Evolutionary conservation across 176 grass and related monocot species (phyloP).

Genomic region (Musa acuminata): DNA sequence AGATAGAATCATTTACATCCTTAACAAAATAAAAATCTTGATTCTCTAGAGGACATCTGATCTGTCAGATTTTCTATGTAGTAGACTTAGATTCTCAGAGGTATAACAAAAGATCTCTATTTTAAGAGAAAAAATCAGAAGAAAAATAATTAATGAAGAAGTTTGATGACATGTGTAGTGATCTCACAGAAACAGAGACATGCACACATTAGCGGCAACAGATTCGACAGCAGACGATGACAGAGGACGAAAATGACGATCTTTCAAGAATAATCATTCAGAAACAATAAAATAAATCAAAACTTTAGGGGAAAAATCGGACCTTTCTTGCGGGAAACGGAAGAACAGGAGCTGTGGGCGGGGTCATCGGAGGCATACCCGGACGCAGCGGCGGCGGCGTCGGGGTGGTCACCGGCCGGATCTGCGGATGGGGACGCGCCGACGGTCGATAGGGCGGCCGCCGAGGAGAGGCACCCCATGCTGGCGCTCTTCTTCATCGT

Average conservation of each 20-base stretch:
- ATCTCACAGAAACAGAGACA: neutral
- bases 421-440: constrained; percentile 26
- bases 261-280: neutral
- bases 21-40: neutral
- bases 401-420: neutral
- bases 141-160: neutral
- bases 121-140: neutral
- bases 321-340: constrained; percentile 91
- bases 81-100: neutral
- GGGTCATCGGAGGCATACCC: constrained; percentile 74
- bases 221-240: neutral
- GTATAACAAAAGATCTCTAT: neutral
- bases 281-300: neutral
- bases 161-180: neutral
- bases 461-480: constrained; percentile 83
- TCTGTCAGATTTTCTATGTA: neutral
- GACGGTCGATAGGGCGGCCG: constrained; percentile 13
- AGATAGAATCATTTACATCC: neutral
- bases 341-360: constrained; percentile 68
- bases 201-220: neutral
- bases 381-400: neutral
- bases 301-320: neutral
- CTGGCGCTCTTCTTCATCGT: constrained; percentile 97
- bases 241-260: neutral
- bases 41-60: neutral